A percentile compares a stretch with the other conserved stretches of the same genome.
Conservation (phyloP, 2,329 filamentous ascomycete species). For the Paecilomyces fulvus region DNA sequence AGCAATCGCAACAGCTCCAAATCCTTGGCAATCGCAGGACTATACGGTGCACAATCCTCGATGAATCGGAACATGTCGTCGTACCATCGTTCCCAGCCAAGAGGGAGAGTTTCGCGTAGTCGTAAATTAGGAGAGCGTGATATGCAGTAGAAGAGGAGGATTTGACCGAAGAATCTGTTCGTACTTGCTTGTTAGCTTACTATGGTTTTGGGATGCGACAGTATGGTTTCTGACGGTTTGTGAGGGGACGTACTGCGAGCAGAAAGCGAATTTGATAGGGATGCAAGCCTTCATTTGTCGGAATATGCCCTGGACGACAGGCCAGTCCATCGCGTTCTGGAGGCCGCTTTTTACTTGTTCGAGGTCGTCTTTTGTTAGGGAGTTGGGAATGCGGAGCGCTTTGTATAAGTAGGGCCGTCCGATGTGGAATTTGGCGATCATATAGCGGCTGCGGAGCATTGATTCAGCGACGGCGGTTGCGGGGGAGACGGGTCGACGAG, state of each 20-base stretch:
- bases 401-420: conserved; percentile 35
- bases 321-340: conserved; percentile 35
- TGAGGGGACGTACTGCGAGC: conserved; percentile 23
- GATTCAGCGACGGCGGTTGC: conserved; percentile 28
- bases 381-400: conserved; percentile 29
- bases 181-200: not conserved
- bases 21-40: conserved; percentile 32
- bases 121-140: conserved; percentile 27
- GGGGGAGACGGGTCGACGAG: conserved; percentile 20
- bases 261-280: conserved; percentile 35
- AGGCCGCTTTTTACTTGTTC: conserved; percentile 31
- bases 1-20: conserved; percentile 27
- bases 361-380: conserved; percentile 31
- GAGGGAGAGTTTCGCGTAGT: conserved; percentile 27
- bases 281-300: conserved; percentile 35
- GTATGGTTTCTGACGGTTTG: too few species aligned
- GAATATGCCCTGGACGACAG: conserved; percentile 30
- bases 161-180: conserved; percentile 33
- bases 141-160: conserved; percentile 35
- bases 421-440: conserved; percentile 34
- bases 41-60: conserved; percentile 28
- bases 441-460: conserved; percentile 29
- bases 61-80: conserved; percentile 33
- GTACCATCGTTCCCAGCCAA: conserved; percentile 34
- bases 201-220: too few species aligned